Conservation (phyloP, 2,329 filamentous ascomycete genomes). For the Aspergillus pseudoglaucus region DNA sequence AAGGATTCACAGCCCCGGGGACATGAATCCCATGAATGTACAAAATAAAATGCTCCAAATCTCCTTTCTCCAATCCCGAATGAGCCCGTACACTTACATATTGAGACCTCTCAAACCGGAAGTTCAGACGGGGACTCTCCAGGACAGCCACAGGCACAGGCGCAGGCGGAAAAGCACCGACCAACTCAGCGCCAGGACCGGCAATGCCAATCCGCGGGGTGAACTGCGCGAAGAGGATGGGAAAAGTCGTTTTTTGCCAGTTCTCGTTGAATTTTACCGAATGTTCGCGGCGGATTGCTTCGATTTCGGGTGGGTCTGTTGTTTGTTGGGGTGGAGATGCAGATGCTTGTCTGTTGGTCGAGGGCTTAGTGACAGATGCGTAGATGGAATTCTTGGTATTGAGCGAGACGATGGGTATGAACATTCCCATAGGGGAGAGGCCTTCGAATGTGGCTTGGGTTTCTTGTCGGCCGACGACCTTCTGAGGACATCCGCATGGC, state of each 20-base stretch:
- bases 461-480: not conserved
- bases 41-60: not conserved
- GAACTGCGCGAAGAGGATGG: not conserved
- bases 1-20: no score
- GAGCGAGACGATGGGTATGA: not conserved
- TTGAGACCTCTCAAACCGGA: not conserved
- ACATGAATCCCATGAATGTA: not conserved
- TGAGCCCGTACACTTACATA: not conserved
- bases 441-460: not conserved
- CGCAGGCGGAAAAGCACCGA: no score
- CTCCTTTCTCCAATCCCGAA: not conserved
- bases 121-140: not conserved
- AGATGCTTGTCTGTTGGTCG: not conserved
- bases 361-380: not conserved
- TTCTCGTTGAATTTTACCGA: not conserved
- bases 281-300: not conserved
- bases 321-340: not conserved
- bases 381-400: not conserved
- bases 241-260: not conserved
- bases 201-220: not conserved
- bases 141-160: not conserved
- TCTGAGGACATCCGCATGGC: not conserved
- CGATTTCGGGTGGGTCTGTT: not conserved
- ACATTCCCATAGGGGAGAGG: not conserved
- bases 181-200: no score